Conservation (phyloP, 2,329 filamentous ascomycete species). For the Trichoderma sp. region DNA sequence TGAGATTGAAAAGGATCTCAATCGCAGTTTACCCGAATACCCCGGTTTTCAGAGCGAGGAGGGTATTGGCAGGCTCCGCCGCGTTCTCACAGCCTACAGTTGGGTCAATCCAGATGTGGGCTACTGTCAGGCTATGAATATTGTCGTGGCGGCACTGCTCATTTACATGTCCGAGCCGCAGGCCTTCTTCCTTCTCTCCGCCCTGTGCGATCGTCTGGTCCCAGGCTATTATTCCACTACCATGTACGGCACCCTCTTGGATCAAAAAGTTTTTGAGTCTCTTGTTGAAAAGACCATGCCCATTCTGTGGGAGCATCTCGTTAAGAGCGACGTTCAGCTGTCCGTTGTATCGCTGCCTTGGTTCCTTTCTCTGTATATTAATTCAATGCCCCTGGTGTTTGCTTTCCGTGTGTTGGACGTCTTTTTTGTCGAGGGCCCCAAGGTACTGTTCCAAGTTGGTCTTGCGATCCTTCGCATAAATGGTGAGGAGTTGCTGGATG, state of each 20-base stretch:
- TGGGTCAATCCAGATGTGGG: constrained; percentile 95
- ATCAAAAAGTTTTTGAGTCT: constrained; percentile 96
- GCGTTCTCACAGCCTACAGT: constrained; percentile 94
- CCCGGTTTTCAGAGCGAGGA: constrained; percentile 96
- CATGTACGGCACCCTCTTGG: constrained; percentile 96
- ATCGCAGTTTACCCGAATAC: constrained; percentile 94
- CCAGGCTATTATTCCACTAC: constrained; percentile 98
- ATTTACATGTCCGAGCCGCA: constrained; percentile 98
- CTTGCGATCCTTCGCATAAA: constrained; percentile 97
- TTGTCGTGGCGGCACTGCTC: constrained; percentile 93
- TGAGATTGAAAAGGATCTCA: constrained; percentile 98
- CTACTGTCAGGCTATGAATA: constrained; percentile 99
- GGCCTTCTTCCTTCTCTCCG: constrained; percentile 89
- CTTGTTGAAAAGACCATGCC: constrained; percentile 99
- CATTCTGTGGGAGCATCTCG: constrained; percentile 95
- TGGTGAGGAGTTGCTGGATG: constrained; percentile 90
- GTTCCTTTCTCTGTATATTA: constrained; percentile 98
- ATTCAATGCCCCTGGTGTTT: constrained; percentile 98
- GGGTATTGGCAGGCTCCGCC: constrained; percentile 82
- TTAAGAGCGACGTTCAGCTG: constrained; percentile 92
- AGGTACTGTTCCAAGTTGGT: constrained; percentile 95
- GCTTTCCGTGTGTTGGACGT: constrained; percentile 95
- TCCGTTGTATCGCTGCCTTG: constrained; percentile 96
- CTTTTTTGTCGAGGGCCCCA: constrained; percentile 96
- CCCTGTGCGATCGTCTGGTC: constrained; percentile 86